Base-by-base conservation (phyloP, 2,329 filamentous ascomycete species). In the Penicillium sclerotiorum region DNA sequence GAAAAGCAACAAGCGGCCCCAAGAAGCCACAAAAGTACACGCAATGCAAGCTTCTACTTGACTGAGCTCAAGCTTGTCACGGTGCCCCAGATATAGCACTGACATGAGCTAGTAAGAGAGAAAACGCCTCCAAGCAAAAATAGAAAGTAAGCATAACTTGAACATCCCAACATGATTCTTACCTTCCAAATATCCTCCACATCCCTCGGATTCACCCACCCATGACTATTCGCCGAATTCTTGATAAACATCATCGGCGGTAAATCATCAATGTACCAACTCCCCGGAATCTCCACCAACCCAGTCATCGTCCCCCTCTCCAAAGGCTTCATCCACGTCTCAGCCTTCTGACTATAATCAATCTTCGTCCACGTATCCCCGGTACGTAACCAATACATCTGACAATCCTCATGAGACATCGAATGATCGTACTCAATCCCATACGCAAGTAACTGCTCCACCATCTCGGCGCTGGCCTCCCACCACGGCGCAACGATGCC, bases 401-500 rank as follows among this genome's bases (percentile, higher is more conserved):
- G 70, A 46, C 72, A 75, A 52, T 76, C 73, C 49, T 76, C 67
- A 44, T 76, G 73, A 12, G 65, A 68, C 68, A 76, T 74, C 40
- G 66, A 71, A 57, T 77, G 74, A 49, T 76, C 73, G 53, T 73
- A 73, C 54, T 76, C 71, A 17, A 76, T 71, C 0, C 73, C 73
- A 41, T 75, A 75, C 6, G 58, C 62, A n/a, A 77, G 64, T 45
- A 75, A 58, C 17, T 75, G 51, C 30, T 77, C 71, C 0, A 82
- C 81, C 4, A 85, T 86, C 63, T 89, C 87, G 55, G 82, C 79
- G 51, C 80, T 85, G 0, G 82, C 84, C 63, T 90, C 87, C 87
- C 87, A 91, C 80, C 82, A 91, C 0, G 88, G 88, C 0, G 87
- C 87, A 0, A 90, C 87, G 32, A 80, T 85, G 1, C 88, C 88